These are phyloP conservation scores for Paradendryphiella salina DNA, from an alignment of 2,329 filamentous ascomycete genomes.

Conservation along the genomic window DNA sequence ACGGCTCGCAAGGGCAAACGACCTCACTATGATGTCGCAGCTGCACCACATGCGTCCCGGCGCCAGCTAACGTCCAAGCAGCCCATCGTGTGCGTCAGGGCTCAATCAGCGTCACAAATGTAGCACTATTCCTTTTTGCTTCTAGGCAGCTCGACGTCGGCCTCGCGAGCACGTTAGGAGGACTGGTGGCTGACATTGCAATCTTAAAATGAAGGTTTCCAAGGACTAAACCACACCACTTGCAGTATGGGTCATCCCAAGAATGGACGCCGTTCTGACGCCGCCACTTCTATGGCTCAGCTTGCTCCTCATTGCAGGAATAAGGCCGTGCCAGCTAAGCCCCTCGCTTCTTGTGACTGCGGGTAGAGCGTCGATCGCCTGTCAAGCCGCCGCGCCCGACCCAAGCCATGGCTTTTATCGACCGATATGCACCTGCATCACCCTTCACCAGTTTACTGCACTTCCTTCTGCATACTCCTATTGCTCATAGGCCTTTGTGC, in stretches of 20 bases:
- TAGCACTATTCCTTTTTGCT: conserved; percentile 13
- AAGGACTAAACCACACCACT: conserved; percentile 24
- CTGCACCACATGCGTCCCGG: no score
- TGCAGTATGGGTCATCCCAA: conserved; percentile 27
- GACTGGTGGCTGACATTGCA: conserved; percentile 33
- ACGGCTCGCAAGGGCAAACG: no score
- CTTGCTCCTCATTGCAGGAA: conserved; percentile 19
- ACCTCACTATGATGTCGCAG: no score
- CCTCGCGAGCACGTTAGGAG: conserved; percentile 5
- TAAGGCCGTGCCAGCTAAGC: conserved; percentile 24
- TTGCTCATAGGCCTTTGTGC: conserved; percentile 11
- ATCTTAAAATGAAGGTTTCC: conserved; percentile 30
- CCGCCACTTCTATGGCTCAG: conserved; percentile 26
- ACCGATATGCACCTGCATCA: conserved; percentile 17
- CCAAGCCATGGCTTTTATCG: conserved; percentile 21
- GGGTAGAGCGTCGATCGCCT: conserved; percentile 31
- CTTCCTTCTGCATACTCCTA: conserved; percentile 27
- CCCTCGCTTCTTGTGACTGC: conserved; percentile 26
- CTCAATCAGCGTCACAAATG: conserved; percentile 10
- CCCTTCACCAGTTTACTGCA: conserved; percentile 22
- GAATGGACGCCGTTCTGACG: conserved; percentile 31
- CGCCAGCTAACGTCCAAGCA: no score
- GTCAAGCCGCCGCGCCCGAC: conserved; percentile 18
- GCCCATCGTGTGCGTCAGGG: no score
- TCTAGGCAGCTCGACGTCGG: conserved; percentile 17